Percentiles rank a stretch among this genome's conserved stretches.
Evolutionary conservation across 345 rosid species (phyloP).

Genomic region (Eucalyptus caleyi): DNA sequence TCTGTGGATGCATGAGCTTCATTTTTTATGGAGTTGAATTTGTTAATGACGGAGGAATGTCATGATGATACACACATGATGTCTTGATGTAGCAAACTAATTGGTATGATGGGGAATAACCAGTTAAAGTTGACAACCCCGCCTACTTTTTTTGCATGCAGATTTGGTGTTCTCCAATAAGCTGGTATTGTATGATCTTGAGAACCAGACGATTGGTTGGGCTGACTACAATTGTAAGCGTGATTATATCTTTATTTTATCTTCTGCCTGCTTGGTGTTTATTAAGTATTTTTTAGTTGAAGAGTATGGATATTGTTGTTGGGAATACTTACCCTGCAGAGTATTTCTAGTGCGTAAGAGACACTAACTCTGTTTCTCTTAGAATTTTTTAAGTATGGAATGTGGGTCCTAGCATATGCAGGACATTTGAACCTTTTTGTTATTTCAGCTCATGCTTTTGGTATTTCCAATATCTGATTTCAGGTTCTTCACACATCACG

Average conservation of each 20-base stretch:
- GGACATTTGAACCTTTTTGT: background rate
- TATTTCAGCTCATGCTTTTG: background rate
- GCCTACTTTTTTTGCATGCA: background rate
- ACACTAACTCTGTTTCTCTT: background rate
- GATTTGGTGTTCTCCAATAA: conserved; percentile 81
- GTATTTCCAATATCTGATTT: background rate
- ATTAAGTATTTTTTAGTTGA: background rate
- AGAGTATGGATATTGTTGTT: background rate
- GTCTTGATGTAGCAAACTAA: background rate
- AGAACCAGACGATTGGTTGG: conserved; percentile 79
- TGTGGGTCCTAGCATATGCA: background rate
- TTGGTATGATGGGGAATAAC: background rate
- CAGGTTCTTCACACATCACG: conserved; percentile 75
- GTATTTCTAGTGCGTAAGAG: background rate
- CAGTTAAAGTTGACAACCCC: background rate
- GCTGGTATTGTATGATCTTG: conserved; percentile 70
- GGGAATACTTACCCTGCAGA: background rate
- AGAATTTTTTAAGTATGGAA: background rate
- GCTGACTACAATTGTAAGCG: conserved; percentile 76
- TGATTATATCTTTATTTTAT: background rate
- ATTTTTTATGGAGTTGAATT: background rate
- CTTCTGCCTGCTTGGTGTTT: background rate
- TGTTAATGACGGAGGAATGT: background rate
- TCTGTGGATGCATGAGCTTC: background rate
- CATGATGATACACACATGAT: background rate